phyloP scores from a whole-genome alignment of 2,329 filamentous ascomycete genomes.

The Xylaria arbuscula region DNA sequence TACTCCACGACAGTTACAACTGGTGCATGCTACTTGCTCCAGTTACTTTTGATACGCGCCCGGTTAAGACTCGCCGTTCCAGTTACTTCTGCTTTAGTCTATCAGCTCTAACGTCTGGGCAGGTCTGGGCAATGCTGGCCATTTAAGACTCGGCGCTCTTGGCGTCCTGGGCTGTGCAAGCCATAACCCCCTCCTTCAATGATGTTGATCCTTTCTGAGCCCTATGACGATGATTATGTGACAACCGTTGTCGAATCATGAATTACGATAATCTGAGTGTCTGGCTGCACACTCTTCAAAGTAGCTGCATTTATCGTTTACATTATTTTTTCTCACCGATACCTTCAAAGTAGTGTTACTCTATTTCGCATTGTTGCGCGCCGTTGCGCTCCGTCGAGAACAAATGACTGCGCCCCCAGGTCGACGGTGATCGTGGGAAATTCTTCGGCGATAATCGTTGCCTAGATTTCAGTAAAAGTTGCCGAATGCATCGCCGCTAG shows the following conservation, averaged over 20 bases:
- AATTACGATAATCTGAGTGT: conserved; percentile 7
- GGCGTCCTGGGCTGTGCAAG: conserved; percentile 13
- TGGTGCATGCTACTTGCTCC: not conserved
- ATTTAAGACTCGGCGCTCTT: conserved; percentile 16
- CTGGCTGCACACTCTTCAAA: not conserved
- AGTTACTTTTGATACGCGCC: not conserved
- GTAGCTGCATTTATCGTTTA: not conserved
- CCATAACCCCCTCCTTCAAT: conserved; percentile 1
- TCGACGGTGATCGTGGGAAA: not conserved
- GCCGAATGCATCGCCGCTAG: not conserved
- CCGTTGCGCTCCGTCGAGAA: not conserved
- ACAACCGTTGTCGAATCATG: conserved; percentile 7
- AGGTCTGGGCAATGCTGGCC: conserved; percentile 1
- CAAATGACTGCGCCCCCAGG: conserved; percentile 14
- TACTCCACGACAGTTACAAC: not conserved
- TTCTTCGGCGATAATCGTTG: not conserved
- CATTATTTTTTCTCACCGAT: not conserved
- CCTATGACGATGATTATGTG: conserved; percentile 11
- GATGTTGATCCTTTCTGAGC: not conserved
- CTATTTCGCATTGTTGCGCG: not conserved
- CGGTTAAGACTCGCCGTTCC: conserved; percentile 22
- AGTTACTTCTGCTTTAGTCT: conserved; percentile 18
- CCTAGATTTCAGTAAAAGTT: not conserved
- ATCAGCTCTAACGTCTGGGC: conserved; percentile 6
- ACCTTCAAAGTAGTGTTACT: not conserved